These are phyloP conservation scores for Fusarium ramigenum DNA, from an alignment of 2,329 filamentous ascomycete species.

Conservation along the genomic window DNA sequence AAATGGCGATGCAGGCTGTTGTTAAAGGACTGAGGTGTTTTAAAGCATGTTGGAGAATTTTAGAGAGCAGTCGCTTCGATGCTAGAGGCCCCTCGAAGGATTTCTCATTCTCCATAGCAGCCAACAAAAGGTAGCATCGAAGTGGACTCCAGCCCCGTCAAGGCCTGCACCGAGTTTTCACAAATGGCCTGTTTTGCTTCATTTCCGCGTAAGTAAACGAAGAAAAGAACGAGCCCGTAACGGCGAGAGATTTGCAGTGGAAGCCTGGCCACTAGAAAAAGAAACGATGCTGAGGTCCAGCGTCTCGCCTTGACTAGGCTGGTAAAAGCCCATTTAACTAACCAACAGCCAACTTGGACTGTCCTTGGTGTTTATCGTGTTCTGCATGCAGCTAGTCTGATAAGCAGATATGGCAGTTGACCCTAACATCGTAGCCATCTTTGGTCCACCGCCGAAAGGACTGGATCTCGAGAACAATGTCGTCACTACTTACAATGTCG, in stretches of 20 bases:
- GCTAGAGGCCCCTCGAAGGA: too few relatives aligned
- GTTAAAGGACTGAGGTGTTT: fast-evolving
- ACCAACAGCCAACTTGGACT: background rate
- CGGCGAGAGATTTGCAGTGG: background rate
- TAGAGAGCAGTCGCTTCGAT: fast-evolving
- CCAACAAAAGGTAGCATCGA: slow-evolving; percentile 4
- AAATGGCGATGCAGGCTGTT: fast-evolving
- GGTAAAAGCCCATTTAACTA: background rate
- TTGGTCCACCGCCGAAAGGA: slow-evolving; percentile 3
- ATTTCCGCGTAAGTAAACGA: background rate
- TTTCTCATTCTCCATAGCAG: background rate
- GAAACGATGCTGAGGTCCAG: background rate
- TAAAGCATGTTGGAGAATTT: fast-evolving
- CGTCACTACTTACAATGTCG: background rate
- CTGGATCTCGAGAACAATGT: background rate
- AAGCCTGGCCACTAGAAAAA: background rate
- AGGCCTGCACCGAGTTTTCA: background rate
- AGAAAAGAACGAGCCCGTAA: background rate
- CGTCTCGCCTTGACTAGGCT: background rate
- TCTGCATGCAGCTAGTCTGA: background rate
- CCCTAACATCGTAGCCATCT: slow-evolving; percentile 12
- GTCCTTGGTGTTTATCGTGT: fast-evolving
- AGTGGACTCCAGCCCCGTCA: slow-evolving; percentile 3
- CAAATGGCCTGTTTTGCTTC: slow-evolving; percentile 6
- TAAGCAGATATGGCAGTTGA: background rate